Evolutionary conservation across 2,329 filamentous ascomycete species (phyloP), one percentile per base, ranked within the genome.

Genomic region (Niveomyces coronatus): DNA sequence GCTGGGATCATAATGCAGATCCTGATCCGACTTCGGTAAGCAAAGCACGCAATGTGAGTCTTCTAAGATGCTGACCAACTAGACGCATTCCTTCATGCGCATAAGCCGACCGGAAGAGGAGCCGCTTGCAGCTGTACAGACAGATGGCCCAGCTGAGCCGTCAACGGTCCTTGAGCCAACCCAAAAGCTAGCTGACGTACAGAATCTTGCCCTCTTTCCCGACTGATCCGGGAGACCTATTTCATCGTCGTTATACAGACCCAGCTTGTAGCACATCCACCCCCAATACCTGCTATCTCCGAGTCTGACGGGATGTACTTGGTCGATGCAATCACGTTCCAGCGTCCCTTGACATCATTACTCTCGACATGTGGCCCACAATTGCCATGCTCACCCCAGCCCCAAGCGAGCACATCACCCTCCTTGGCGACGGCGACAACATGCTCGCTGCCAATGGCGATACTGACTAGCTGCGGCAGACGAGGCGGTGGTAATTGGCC

Each of bases 331-430:
- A 93, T 73, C 42, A 74, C 62, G 53, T 81, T 87, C 67, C 73
- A 85, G 43, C 67, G 68, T 9, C 73, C 80, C 46, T 79, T 81
- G 31, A 87, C 77, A 57, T 84, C 75, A 35, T 76, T 77, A 44
- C 71, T 64, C 14, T 70, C 63, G 44, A 77, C 74, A 10, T 71
- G 65, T 24, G 76, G 74, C 3, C 91, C 91, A 56, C 91, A 98
- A 56, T 98, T 98, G 2, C 91, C 91, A 61, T 98, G 91, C 60
- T 96, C 89, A 2, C 87, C 88, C 91, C 91, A 98, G 15, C 91
- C 91, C 86, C 89, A 96, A 2, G 85, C 75, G 34, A 93, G 61
- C 1, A 94, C 76, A 35, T 79, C 72, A 2, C 76, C 76, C 15
- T 71, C 65, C 9, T 61, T 62, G 0, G 82, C 77, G 18, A 89